Evolutionary conservation across 2,329 filamentous ascomycete species (phyloP), one percentile per base, ranked within the genome.

Genomic region (Ceratocystis cacaofunesta): DNA sequence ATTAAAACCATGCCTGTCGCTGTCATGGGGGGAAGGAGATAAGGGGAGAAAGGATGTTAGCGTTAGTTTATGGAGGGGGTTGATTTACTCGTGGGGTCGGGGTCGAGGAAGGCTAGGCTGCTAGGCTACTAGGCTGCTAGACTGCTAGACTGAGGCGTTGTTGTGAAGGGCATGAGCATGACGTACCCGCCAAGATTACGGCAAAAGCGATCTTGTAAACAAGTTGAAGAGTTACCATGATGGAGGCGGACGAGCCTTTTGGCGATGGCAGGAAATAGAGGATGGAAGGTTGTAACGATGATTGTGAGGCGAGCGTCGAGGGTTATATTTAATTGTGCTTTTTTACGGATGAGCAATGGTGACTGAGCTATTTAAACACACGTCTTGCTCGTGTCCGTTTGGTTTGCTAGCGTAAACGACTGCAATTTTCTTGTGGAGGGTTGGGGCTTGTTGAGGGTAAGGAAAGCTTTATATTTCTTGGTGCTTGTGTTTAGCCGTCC

Each of bases 1-100:
- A 83, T 79, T 64, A 92, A 78, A 28, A 87, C 89, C 80, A 91
- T 83, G 68, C 81, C 81, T 36, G 85, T 88, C 66, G 86, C 88
- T 90, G 64, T 50, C 62, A 60, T 43, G 58, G 36, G 22, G 55
- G 25, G 22, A 17, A 28, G 43, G 25, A 57, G 30, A 32, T 60
- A 19, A 8, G 8, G 32, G 8, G 32, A 10, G 32, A 41, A 41
- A 41, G 10, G 36, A 41, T 41, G 36, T 41, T 28, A n/a, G 19
- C 58, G 50, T 55, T 25, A 64, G 50, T n/a, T 28, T 10, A 12
- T 44, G 6, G 17, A 62, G 41, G 58, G 15, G n/a, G 28, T 36
- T 25, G 32, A n/a, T 58, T 58, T 58, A n/a, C 15, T n/a, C 17
- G 46, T 3, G 46, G n/a, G 19, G 19, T n/a, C 17, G 22, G 22